These are phyloP conservation scores for Aspergillus latus DNA, from an alignment of 2,329 filamentous ascomycete genomes.

Conservation along the genomic window DNA sequence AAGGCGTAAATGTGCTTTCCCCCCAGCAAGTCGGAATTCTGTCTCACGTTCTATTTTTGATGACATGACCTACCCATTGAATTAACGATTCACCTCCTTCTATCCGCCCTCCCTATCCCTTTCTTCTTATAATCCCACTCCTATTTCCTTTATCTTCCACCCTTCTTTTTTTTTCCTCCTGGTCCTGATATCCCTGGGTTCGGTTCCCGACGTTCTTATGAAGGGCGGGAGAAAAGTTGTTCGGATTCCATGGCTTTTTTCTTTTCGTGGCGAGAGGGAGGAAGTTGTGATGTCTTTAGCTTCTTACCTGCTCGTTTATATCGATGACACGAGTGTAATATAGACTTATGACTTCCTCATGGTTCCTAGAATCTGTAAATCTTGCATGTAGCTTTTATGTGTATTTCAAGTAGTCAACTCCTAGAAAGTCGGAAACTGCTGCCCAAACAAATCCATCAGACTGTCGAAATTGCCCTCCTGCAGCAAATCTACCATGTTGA, in stretches of 20 bases:
- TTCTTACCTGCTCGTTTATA: slow-evolving; percentile 25
- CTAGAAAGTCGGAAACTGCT: slow-evolving; percentile 34
- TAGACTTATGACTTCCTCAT: slow-evolving; percentile 33
- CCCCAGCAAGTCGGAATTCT: slow-evolving; percentile 30
- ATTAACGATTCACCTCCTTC: slow-evolving; percentile 28
- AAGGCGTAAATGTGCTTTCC: slow-evolving; percentile 37
- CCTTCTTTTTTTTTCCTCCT: slow-evolving; percentile 29
- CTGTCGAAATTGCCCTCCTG: slow-evolving; percentile 33
- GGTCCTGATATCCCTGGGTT: slow-evolving; percentile 46
- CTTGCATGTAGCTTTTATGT: not conserved
- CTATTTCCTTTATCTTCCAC: slow-evolving; percentile 24
- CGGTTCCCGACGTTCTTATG: slow-evolving; percentile 36
- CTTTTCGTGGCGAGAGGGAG: slow-evolving; percentile 25
- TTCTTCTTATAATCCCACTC: slow-evolving; percentile 19
- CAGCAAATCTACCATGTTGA: slow-evolving; percentile 35
- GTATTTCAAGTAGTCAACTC: not conserved
- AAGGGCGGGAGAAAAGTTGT: slow-evolving; percentile 26
- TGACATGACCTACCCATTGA: slow-evolving; percentile 31
- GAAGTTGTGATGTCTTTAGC: slow-evolving; percentile 27
- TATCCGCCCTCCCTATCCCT: slow-evolving; percentile 16
- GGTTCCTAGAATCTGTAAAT: slow-evolving; percentile 7
- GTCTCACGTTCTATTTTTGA: slow-evolving; percentile 36
- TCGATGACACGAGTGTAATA: slow-evolving; percentile 30
- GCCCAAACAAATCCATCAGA: slow-evolving; percentile 33
- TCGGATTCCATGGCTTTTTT: slow-evolving; percentile 24